Evolutionary conservation across 192 early-diverging fungal genomes (phyloP).

Genomic region (Irineochytrium annulatum): DNA sequence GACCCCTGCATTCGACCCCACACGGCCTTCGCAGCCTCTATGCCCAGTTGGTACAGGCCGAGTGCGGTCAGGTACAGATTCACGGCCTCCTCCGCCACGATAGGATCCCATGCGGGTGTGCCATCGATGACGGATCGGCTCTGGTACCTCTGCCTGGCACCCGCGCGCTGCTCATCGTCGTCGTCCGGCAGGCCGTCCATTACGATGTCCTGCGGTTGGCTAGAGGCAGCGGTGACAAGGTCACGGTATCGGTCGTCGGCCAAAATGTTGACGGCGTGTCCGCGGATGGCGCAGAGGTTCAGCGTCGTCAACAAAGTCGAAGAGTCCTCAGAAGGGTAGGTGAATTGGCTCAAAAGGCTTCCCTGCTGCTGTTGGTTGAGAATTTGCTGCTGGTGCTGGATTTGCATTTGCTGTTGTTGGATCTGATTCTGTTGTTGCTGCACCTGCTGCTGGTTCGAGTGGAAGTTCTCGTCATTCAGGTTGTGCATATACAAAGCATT

Average conservation of each 20-base stretch:
- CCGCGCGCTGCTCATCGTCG: background rate
- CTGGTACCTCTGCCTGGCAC: too few relatives aligned
- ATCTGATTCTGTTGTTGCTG: constrained; percentile 3
- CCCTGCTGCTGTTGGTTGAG: background rate
- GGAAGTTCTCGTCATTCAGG: too few relatives aligned
- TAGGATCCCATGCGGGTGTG: background rate
- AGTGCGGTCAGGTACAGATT: constrained; percentile 40
- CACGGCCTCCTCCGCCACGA: constrained; percentile 20
- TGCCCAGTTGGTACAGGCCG: constrained; percentile 40
- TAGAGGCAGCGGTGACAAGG: background rate
- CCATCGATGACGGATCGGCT: background rate
- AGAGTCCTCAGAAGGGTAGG: background rate
- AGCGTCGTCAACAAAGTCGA: constrained; percentile 28
- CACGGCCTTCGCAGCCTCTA: constrained; percentile 38
- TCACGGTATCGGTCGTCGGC: constrained; percentile 27
- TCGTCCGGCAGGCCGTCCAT: background rate
- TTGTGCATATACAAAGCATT: too few relatives aligned
- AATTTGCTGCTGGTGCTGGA: constrained; percentile 2
- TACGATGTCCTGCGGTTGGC: background rate
- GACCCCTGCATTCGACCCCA: constrained; percentile 25
- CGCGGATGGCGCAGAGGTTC: constrained; percentile 38
- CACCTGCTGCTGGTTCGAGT: background rate
- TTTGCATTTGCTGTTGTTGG: constrained; percentile 14
- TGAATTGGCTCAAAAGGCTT: too few relatives aligned
- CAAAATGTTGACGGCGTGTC: constrained; percentile 38